Percentiles rank a stretch among this genome's conserved stretches.
phyloP scores from a whole-genome alignment of 768 basidiomycete species.

The Mycena rosella region DNA sequence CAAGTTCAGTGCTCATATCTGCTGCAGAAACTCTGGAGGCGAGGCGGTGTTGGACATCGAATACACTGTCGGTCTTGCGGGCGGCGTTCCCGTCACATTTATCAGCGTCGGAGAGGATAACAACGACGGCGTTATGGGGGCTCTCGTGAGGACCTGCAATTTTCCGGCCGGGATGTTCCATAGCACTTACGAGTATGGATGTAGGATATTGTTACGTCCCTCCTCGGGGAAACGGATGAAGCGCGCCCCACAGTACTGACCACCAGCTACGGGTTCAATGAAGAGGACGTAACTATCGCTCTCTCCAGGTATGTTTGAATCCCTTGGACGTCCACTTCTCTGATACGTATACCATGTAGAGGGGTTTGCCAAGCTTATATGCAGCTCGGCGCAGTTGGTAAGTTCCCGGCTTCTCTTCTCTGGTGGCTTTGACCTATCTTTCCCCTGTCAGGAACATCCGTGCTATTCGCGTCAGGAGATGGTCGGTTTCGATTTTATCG shows the following conservation, averaged over 20 bases:
- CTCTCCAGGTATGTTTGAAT: background rate
- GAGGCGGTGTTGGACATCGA: constrained; percentile 62
- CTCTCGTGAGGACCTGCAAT: background rate
- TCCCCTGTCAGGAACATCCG: constrained; percentile 39
- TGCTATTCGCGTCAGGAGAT: constrained; percentile 27
- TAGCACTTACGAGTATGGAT: background rate
- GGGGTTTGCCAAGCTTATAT: background rate
- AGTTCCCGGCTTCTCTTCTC: no score
- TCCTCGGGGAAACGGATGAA: constrained; percentile 55
- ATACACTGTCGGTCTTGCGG: constrained; percentile 53
- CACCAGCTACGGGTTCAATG: constrained; percentile 53
- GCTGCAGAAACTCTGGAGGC: constrained; percentile 31
- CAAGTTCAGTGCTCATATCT: background rate
- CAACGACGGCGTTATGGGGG: constrained; percentile 8
- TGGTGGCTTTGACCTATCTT: background rate
- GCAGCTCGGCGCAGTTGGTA: background rate
- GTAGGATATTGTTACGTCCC: constrained; percentile 43
- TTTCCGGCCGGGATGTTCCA: background rate
- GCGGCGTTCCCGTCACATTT: constrained; percentile 53
- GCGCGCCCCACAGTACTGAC: constrained; percentile 55
- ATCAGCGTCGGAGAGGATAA: constrained; percentile 37
- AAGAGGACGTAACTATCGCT: constrained; percentile 25
- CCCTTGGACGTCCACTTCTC: background rate
- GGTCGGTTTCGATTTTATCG: no score
- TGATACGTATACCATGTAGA: background rate